Evolutionary conservation across 1,284 basidiomycete genomes (phyloP).

Genomic region (Laetiporus sulphureus): DNA sequence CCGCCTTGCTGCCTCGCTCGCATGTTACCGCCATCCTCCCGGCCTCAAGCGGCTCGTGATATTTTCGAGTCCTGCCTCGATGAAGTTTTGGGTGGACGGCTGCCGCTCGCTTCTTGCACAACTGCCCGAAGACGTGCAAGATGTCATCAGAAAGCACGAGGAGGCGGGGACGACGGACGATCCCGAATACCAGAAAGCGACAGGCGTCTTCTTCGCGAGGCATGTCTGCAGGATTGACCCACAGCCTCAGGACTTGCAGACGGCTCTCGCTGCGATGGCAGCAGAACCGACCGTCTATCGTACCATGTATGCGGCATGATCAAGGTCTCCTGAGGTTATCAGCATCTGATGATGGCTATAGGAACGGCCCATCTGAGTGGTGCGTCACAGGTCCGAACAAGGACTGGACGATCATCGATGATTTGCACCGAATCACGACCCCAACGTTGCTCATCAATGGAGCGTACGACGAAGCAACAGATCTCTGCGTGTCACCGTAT

Average conservation of each 20-base stretch:
- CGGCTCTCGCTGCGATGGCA: slow-evolving; percentile 10
- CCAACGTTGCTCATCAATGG: slow-evolving; percentile 29
- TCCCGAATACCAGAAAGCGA: slow-evolving; percentile 19
- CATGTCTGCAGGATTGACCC: slow-evolving; percentile 21
- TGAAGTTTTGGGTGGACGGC: slow-evolving; percentile 20
- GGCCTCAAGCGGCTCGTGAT: slow-evolving; percentile 27
- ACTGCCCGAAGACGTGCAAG: slow-evolving; percentile 18
- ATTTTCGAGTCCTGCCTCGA: slow-evolving; percentile 19
- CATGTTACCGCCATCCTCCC: slow-evolving; percentile 15
- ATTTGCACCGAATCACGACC: slow-evolving; percentile 20
- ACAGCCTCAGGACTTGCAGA: slow-evolving; percentile 13
- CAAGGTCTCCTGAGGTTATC: not conserved
- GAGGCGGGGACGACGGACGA: not conserved
- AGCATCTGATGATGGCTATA: slow-evolving; percentile 26
- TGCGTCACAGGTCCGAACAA: slow-evolving; percentile 11
- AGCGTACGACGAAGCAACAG: slow-evolving; percentile 20
- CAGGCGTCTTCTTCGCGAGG: slow-evolving; percentile 16
- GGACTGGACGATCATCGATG: slow-evolving; percentile 22
- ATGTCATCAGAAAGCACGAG: slow-evolving; percentile 11
- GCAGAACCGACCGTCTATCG: slow-evolving; percentile 16
- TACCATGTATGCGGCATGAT: slow-evolving; percentile 10
- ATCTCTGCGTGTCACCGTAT: slow-evolving; percentile 20
- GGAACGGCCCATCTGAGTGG: slow-evolving; percentile 4
- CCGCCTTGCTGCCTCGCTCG: slow-evolving; percentile 22
- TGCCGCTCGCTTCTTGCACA: slow-evolving; percentile 19